A percentile compares a stretch with the other conserved stretches of the same genome.
These are phyloP conservation scores for Saccharomycopsis selenospora DNA, from an alignment of 805 yeast genomes.

Conservation along the genomic window DNA sequence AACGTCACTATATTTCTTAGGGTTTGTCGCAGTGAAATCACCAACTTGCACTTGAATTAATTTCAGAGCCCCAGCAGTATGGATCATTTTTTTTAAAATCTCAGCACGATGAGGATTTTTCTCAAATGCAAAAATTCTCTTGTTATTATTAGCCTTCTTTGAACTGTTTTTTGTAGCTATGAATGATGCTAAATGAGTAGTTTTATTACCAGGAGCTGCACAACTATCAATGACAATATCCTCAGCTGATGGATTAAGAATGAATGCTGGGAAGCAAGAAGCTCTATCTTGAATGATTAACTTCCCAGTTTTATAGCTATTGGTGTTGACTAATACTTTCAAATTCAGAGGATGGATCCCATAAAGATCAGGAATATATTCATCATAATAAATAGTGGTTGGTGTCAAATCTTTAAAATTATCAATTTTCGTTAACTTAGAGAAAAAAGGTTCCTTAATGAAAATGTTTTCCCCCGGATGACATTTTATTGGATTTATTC, in stretches of 20 bases:
- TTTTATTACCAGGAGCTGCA: conserved; percentile 98
- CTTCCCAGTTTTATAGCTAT: conserved; percentile 65
- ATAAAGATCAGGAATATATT: conserved; percentile 63
- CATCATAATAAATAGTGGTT: conserved; percentile 57
- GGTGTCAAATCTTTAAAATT: conserved; percentile 34
- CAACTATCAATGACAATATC: conserved; percentile 81
- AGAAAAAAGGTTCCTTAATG: conserved; percentile 32
- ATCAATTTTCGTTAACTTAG: conserved; percentile 39
- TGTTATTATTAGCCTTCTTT: conserved; percentile 25
- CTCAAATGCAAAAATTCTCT: conserved; percentile 76
- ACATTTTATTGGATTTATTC: conserved; percentile 60
- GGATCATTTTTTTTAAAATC: conserved; percentile 68
- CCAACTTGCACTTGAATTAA: conserved; percentile 38
- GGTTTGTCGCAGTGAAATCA: conserved; percentile 58
- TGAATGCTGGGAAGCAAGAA: conserved; percentile 91
- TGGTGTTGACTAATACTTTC: conserved; percentile 60
- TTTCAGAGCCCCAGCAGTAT: conserved; percentile 57
- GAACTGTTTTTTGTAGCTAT: conserved; percentile 28
- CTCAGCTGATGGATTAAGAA: conserved; percentile 55
- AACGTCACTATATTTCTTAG: conserved; percentile 53
- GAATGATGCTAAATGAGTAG: conserved; percentile 81
- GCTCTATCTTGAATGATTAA: conserved; percentile 93
- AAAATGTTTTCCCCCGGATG: conserved; percentile 26
- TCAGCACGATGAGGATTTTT: conserved; percentile 68
- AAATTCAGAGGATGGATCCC: conserved; percentile 63